These are phyloP conservation scores for Sporisorium scitamineum DNA, from an alignment of 1,284 basidiomycete genomes.

Conservation along the genomic window DNA sequence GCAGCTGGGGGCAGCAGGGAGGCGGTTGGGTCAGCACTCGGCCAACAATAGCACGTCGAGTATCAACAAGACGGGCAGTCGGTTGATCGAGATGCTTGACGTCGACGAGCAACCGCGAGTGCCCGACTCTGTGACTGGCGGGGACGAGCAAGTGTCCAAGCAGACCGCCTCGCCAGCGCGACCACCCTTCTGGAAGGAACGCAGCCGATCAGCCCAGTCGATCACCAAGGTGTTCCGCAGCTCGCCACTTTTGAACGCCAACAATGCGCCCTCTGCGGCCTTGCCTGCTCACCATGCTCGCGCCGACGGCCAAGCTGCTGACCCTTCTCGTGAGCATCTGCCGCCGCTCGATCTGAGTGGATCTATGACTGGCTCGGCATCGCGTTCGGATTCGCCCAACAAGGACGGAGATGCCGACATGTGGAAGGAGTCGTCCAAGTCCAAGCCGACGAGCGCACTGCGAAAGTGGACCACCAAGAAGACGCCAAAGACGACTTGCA, in stretches of 20 bases:
- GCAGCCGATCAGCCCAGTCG: slow-evolving; percentile 29
- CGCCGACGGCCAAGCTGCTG: slow-evolving; percentile 2
- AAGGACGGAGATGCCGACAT: slow-evolving; percentile 25
- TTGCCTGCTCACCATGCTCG: neutral
- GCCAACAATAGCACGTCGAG: slow-evolving; percentile 31
- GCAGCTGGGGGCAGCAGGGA: slow-evolving; percentile 14
- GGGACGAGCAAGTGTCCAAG: slow-evolving; percentile 14
- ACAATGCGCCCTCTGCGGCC: neutral
- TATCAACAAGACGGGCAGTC: slow-evolving; percentile 32
- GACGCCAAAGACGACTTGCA: slow-evolving; percentile 3
- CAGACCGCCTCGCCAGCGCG: slow-evolving; percentile 14
- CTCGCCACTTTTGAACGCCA: slow-evolving; percentile 12
- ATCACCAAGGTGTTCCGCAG: slow-evolving; percentile 32
- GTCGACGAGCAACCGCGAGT: slow-evolving; percentile 20
- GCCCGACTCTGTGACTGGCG: slow-evolving; percentile 27
- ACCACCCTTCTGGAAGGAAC: slow-evolving; percentile 41
- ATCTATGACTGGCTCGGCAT: slow-evolving; percentile 7
- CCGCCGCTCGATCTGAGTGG: slow-evolving; percentile 20
- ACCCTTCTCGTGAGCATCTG: slow-evolving; percentile 8
- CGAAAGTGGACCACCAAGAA: slow-evolving; percentile 35
- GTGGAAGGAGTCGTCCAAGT: slow-evolving; percentile 28
- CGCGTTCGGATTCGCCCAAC: slow-evolving; percentile 9
- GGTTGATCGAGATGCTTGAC: slow-evolving; percentile 44
- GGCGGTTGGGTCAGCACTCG: slow-evolving; percentile 28
- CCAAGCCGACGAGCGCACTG: slow-evolving; percentile 12